Evolutionary conservation across 2,329 filamentous ascomycete species (phyloP), one percentile per base, ranked within the genome.

Genomic region (Orbilia brochopaga): DNA sequence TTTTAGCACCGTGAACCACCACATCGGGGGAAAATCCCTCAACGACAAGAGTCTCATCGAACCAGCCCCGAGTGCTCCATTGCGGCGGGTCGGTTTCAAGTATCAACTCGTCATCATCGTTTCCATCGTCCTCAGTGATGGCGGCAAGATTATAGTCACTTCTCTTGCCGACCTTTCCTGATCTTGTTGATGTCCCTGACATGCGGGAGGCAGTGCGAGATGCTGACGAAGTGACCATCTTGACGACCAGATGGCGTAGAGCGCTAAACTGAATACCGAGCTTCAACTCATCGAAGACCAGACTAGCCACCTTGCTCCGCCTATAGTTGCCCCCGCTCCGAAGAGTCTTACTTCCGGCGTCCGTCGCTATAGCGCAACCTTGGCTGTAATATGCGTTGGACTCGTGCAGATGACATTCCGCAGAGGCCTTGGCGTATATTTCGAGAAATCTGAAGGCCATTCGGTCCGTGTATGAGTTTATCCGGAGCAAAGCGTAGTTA

Each of bases 401-500:
- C 0, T 30, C 0, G 23, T 74, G 74, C n/a, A 79, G 74, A 44
- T 59, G 75, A 59, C 74, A 73, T 27, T 77, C 73, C 1, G 75
- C 55, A 8, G 54, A 52, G 0, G 23, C 51, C n/a, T 65, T 67
- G 10, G 46, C 15, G 57, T 79, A 80, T 1, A 60, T 59, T 24
- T 77, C 4, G 8, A 74, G 30, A 58, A 79, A 79, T 0, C 1
- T 35, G 15, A 65, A 74, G 3, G 75, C 74, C 78, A 79, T 79
- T 13, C 69, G 73, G 59, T 80, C 78, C 4, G 78, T 79, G 7
- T 1, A n/a, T 3, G 11, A 1, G 59, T 70, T 77, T 58, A 79
- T 76, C 2, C 77, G 76, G 15, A 80, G 76, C 7, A 80, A 70
- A 19, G 77, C 74, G 57, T 79, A 80, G 75, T 80, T 78, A 75